These are phyloP conservation scores for Sugiyamaella lignohabitans DNA, from an alignment of 805 yeast species.

Conservation along the genomic window DNA sequence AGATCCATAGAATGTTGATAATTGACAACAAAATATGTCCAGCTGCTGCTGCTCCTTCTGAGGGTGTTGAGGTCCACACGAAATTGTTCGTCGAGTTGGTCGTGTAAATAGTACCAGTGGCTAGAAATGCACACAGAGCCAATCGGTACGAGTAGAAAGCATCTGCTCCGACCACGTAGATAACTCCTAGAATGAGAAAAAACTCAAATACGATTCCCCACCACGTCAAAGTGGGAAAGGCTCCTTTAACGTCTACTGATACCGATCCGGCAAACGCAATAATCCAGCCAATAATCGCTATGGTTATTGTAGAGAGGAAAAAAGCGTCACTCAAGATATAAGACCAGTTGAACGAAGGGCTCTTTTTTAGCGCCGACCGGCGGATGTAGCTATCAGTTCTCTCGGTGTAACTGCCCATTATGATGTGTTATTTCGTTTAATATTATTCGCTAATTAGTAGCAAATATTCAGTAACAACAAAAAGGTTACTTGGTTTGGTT, in stretches of 20 bases:
- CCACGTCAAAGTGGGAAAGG: slow-evolving; percentile 85
- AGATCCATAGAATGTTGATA: slow-evolving; percentile 75
- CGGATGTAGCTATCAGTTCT: slow-evolving; percentile 12
- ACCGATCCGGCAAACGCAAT: slow-evolving; percentile 84
- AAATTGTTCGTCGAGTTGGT: slow-evolving; percentile 77
- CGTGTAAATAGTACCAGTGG: slow-evolving; percentile 75
- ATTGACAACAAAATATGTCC: slow-evolving; percentile 82
- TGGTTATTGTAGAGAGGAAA: slow-evolving; percentile 72
- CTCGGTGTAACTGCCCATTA: slow-evolving; percentile 8
- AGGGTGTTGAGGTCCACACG: slow-evolving; percentile 60
- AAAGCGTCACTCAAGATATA: slow-evolving; percentile 71
- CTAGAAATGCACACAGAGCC: slow-evolving; percentile 45
- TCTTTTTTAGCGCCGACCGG: slow-evolving; percentile 4
- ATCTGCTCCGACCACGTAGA: slow-evolving; percentile 51
- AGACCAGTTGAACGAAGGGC: slow-evolving; percentile 2
- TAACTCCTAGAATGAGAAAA: slow-evolving; percentile 47
- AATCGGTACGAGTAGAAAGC: slow-evolving; percentile 61
- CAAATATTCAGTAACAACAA: no score
- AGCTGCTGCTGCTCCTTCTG: slow-evolving; percentile 82
- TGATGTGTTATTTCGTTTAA: no score
- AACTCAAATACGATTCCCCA: slow-evolving; percentile 89
- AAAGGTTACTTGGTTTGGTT: no score
- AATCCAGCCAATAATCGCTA: slow-evolving; percentile 76
- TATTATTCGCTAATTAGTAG: no score
- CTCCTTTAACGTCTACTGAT: slow-evolving; percentile 33